A percentile compares a stretch with the other conserved stretches of the same genome.
These are phyloP conservation scores for Scleromitrula shiraiana DNA, from an alignment of 2,329 filamentous ascomycete genomes.

Conservation along the genomic window DNA sequence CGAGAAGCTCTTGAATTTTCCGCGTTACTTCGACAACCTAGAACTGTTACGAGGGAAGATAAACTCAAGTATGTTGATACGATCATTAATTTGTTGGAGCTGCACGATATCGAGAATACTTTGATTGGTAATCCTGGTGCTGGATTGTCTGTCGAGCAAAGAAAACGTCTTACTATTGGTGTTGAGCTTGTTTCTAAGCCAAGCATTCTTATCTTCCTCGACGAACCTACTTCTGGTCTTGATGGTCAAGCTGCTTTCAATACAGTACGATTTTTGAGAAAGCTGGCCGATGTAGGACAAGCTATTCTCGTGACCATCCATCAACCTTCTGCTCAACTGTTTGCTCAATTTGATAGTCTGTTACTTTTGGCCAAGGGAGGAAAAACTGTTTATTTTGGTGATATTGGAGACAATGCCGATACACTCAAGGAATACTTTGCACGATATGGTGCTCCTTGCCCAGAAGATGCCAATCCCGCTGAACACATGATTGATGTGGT, in stretches of 20 bases:
- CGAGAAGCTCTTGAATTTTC: slow-evolving; percentile 81
- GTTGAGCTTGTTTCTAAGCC: slow-evolving; percentile 50
- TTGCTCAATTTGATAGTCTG: slow-evolving; percentile 50
- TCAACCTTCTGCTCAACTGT: slow-evolving; percentile 45
- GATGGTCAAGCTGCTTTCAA: slow-evolving; percentile 58
- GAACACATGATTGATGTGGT: slow-evolving; percentile 40
- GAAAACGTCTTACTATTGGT: slow-evolving; percentile 55
- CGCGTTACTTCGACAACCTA: slow-evolving; percentile 75
- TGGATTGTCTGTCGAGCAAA: slow-evolving; percentile 53
- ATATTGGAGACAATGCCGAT: slow-evolving; percentile 52
- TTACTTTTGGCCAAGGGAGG: slow-evolving; percentile 58
- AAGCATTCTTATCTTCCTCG: slow-evolving; percentile 52
- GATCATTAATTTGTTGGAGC: slow-evolving; percentile 54
- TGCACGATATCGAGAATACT: slow-evolving; percentile 59
- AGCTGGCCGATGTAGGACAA: slow-evolving; percentile 48
- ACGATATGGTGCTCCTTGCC: slow-evolving; percentile 38
- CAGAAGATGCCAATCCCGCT: slow-evolving; percentile 34
- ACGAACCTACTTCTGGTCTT: slow-evolving; percentile 54
- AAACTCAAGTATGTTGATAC: slow-evolving; percentile 83
- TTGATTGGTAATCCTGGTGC: slow-evolving; percentile 56
- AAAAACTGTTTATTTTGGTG: slow-evolving; percentile 61
- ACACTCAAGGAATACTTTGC: slow-evolving; percentile 56
- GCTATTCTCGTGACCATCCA: slow-evolving; percentile 49
- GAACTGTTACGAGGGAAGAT: slow-evolving; percentile 58
- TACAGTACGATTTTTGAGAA: slow-evolving; percentile 53